Evolutionary conservation across 208 protist genomes (phyloP), one percentile per base, ranked within the genome.

Genomic region (Leptomonas pyrrhocoris): DNA sequence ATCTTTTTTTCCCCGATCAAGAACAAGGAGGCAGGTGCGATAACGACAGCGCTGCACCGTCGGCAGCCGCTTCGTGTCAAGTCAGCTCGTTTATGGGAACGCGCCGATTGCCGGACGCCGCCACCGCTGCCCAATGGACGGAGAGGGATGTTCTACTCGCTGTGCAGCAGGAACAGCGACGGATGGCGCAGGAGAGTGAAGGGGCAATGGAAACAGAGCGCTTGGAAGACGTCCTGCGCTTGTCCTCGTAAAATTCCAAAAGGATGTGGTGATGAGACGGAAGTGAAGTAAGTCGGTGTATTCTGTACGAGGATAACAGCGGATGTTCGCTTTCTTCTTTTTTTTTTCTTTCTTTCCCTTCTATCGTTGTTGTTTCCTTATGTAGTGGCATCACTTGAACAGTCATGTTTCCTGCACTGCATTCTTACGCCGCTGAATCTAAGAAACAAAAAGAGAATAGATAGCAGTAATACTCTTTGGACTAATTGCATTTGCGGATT

Each of bases 211-310:
- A 63, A 21, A 69, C 61, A 28, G 71, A 76, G 62, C 62, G 62
- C 12, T 46, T 76, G 46, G 62, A 76, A 64, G 71, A 76, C 30
- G 62, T 76, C 2, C 71, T 76, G 62, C 55, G 48, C 6, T n/a
- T 54, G 19, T 66, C 61, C 27, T 58, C 45, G 43, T 65, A 15
- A 55, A 46, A n/a, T n/a, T 15, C 40, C 28, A 31, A 36, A 63
- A 27, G 34, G 54, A 42, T 0, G 21, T 57, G 34, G 28, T 23
- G 1, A 16, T 42, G 34, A 40, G 21, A 46, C 19, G 4, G 4
- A 56, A 38, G 21, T 13, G 48, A 53, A n/a, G 4, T 12, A n/a
- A 3, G 11, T 48, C 18, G 4, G 23, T 4, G 7, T 30, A 7
- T 53, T 53, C 28, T 53, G 19, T 53, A 12, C 49, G 49, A 19